Evolutionary conservation across 768 basidiomycete species (phyloP).

Genomic region (Coprinopsis marcescibilis): DNA sequence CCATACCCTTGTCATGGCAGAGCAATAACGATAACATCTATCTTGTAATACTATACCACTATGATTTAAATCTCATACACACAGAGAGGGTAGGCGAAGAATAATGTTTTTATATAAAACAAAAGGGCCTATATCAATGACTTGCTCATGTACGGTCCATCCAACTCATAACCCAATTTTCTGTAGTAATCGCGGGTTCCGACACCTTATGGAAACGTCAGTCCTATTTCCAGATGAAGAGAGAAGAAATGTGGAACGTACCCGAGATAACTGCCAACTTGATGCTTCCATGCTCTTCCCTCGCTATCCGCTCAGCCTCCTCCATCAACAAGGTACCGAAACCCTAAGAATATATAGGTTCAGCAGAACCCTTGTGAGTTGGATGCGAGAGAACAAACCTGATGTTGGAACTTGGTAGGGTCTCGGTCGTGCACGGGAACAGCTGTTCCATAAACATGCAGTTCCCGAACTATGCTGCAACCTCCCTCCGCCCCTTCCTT

Average conservation of each 20-base stretch:
- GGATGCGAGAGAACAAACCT: constrained; percentile 36
- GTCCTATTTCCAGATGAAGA: not conserved
- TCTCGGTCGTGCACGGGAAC: constrained; percentile 96
- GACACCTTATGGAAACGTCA: constrained; percentile 53
- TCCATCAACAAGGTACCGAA: constrained; percentile 98
- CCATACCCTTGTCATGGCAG: constrained; percentile 65
- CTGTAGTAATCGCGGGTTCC: constrained; percentile 97
- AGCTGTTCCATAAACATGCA: constrained; percentile 97
- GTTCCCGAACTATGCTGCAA: constrained; percentile 88
- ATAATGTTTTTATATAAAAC: no score
- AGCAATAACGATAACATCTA: no score
- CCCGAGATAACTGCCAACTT: constrained; percentile 98
- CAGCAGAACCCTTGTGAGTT: constrained; percentile 5
- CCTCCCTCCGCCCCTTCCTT: constrained; percentile 68
- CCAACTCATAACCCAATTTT: constrained; percentile 87
- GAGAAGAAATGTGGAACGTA: constrained; percentile 31
- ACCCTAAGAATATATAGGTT: constrained; percentile 44
- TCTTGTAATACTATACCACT: not conserved
- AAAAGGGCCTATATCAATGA: constrained; percentile 35
- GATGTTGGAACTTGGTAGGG: constrained; percentile 97
- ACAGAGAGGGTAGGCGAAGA: no score
- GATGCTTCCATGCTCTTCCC: constrained; percentile 93
- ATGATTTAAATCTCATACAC: no score
- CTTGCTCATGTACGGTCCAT: constrained; percentile 99
- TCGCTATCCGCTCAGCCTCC: constrained; percentile 95